These are phyloP conservation scores for Chalciporus sphaerocephalus DNA, from an alignment of 768 basidiomycete species.

Conservation along the genomic window DNA sequence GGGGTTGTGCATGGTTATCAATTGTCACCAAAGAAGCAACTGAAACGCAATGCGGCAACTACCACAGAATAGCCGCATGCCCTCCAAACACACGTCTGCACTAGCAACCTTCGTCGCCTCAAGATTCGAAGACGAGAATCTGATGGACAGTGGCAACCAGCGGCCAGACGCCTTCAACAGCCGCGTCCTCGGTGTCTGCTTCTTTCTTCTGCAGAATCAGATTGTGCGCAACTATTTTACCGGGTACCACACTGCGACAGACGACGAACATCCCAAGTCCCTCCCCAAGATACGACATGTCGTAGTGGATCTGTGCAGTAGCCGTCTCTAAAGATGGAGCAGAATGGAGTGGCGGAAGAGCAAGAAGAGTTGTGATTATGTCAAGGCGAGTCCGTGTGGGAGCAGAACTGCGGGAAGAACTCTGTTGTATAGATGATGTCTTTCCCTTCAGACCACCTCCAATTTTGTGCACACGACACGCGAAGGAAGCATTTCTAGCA, in stretches of 20 bases:
- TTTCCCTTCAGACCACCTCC: neutral
- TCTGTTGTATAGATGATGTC: neutral
- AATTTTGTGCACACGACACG: conserved; percentile 22
- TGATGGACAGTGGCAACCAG: conserved; percentile 28
- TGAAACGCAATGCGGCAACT: neutral
- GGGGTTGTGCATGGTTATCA: neutral
- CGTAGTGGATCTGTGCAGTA: conserved; percentile 22
- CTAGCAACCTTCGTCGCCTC: conserved; percentile 2
- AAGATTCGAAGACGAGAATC: conserved; percentile 27
- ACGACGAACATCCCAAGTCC: conserved; percentile 26
- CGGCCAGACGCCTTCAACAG: conserved; percentile 28
- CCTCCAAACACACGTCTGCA: neutral
- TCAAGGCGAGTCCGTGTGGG: conserved; percentile 25
- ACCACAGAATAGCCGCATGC: neutral
- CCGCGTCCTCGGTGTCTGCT: conserved; percentile 26
- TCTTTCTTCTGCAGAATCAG: conserved; percentile 31
- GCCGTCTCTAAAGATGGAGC: neutral
- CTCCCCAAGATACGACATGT: conserved; percentile 29
- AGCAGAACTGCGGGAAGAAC: conserved; percentile 19
- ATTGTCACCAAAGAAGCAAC: neutral
- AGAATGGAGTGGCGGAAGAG: conserved; percentile 25
- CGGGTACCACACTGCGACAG: conserved; percentile 17
- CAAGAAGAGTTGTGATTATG: conserved; percentile 23
- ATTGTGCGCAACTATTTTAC: conserved; percentile 25
- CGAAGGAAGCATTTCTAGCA: conserved; percentile 28